Percentiles rank a stretch among this genome's conserved stretches.
phyloP scores from a whole-genome alignment of 768 basidiomycete species.

The Suillus fuscotomentosus region DNA sequence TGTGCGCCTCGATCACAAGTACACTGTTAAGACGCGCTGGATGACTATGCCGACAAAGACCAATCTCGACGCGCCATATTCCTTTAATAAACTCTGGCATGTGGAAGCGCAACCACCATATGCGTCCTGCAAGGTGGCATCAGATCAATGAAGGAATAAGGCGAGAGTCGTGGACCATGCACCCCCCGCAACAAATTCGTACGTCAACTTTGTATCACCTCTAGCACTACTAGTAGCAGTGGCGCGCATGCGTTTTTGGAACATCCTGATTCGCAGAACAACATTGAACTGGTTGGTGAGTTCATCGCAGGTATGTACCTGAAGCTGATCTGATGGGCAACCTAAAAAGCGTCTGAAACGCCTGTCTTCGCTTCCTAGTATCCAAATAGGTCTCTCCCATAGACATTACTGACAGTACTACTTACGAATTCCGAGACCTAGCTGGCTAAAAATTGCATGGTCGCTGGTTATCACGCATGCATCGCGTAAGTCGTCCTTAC shows the following conservation, averaged over 20 bases:
- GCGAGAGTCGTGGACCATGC: not conserved
- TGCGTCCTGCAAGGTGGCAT: not conserved
- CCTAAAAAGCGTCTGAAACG: not conserved
- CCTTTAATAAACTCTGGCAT: too few relatives aligned
- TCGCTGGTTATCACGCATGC: too few relatives aligned
- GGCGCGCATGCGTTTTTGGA: not conserved
- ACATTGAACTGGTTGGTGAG: not conserved
- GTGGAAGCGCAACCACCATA: not conserved
- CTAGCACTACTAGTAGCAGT: too few relatives aligned
- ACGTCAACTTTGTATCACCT: too few relatives aligned
- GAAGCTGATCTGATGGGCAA: not conserved
- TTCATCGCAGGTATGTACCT: not conserved
- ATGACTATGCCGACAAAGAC: not conserved
- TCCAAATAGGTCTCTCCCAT: not conserved
- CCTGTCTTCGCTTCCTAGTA: not conserved
- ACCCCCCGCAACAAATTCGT: constrained; percentile 20
- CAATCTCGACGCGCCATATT: not conserved
- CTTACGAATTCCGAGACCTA: too few relatives aligned
- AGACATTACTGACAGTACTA: not conserved
- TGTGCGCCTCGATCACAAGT: not conserved
- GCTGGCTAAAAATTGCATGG: too few relatives aligned
- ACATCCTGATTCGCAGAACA: not conserved
- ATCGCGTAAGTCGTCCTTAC: too few relatives aligned
- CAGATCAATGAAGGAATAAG: not conserved
- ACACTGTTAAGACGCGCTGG: not conserved